These are phyloP conservation scores for Rubus parviflorus DNA, from an alignment of 306 rosid species.

Conservation along the genomic window DNA sequence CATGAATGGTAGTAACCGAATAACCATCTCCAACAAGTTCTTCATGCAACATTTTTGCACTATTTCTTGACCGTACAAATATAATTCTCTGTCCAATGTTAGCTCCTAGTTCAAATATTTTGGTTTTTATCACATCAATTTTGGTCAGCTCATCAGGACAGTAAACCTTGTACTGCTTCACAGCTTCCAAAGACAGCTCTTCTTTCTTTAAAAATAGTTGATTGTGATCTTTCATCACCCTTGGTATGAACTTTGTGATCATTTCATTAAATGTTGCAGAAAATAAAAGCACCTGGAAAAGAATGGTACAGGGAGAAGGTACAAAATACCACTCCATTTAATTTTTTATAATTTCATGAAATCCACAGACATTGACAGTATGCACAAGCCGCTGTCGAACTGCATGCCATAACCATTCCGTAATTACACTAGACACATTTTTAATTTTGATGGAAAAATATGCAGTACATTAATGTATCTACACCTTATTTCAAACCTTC, in stretches of 20 bases:
- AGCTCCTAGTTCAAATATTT: conserved; percentile 63
- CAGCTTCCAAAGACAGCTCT: conserved; percentile 62
- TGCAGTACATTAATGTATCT: background rate
- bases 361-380: background rate
- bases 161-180: conserved; percentile 67
- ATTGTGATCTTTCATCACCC: conserved; percentile 52
- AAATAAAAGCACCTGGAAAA: conserved; percentile 60
- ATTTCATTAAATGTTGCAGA: conserved; percentile 69
- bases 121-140: conserved; percentile 50
- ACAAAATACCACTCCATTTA: background rate
- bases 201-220: conserved; percentile 59
- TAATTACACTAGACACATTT: background rate
- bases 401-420: background rate
- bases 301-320: background rate
- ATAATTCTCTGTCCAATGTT: conserved; percentile 68
- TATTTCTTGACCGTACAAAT: conserved; percentile 57
- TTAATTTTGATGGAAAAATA: background rate
- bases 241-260: conserved; percentile 56
- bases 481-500: background rate
- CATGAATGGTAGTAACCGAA: conserved; percentile 61
- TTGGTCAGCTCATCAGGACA: conserved; percentile 56
- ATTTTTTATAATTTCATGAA: background rate
- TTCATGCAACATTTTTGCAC: conserved; percentile 54
- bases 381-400: background rate
- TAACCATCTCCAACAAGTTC: conserved; percentile 55